Conservation (phyloP, 2,329 filamentous ascomycete genomes). For the Erysiphe neolycopersici region DNA sequence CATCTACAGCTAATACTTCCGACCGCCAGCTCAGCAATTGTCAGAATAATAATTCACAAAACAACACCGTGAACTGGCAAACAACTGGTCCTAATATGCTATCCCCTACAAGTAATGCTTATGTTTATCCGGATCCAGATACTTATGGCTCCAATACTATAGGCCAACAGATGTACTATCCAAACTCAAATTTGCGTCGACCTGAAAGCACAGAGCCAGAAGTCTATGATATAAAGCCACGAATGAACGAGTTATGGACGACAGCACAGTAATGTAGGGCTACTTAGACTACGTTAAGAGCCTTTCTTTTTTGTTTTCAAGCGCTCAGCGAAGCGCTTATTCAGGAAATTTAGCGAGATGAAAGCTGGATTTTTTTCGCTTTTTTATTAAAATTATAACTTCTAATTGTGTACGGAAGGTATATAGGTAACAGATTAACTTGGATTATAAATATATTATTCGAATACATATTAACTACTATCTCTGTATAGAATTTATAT, state of each 20-base stretch:
- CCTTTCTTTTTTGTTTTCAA: too few species aligned
- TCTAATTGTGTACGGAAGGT: too few species aligned
- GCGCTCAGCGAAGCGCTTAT: too few species aligned
- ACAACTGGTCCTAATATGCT: slow-evolving; percentile 44
- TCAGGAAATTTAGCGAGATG: too few species aligned
- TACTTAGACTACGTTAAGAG: too few species aligned
- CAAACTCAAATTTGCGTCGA: slow-evolving; percentile 38
- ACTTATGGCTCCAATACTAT: slow-evolving; percentile 31
- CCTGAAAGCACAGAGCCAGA: slow-evolving; percentile 52
- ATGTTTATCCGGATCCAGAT: slow-evolving; percentile 66
- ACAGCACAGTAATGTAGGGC: slow-evolving; percentile 17
- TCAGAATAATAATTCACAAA: slow-evolving; percentile 64
- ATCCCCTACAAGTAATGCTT: slow-evolving; percentile 37
- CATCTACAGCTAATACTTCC: slow-evolving; percentile 43
- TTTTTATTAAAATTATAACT: too few species aligned
- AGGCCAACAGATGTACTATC: slow-evolving; percentile 43
- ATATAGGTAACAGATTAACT: too few species aligned
- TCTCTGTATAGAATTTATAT: too few species aligned
- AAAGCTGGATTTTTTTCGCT: too few species aligned
- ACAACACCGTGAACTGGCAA: slow-evolving; percentile 49
- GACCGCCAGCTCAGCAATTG: slow-evolving; percentile 39
- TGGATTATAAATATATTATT: too few species aligned
- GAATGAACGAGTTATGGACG: slow-evolving; percentile 27
- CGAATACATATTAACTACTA: too few species aligned
- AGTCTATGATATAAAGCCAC: slow-evolving; percentile 34